Conservation (phyloP, 495 filamentous ascomycete species). For the Eremomyces bilateralis region DNA sequence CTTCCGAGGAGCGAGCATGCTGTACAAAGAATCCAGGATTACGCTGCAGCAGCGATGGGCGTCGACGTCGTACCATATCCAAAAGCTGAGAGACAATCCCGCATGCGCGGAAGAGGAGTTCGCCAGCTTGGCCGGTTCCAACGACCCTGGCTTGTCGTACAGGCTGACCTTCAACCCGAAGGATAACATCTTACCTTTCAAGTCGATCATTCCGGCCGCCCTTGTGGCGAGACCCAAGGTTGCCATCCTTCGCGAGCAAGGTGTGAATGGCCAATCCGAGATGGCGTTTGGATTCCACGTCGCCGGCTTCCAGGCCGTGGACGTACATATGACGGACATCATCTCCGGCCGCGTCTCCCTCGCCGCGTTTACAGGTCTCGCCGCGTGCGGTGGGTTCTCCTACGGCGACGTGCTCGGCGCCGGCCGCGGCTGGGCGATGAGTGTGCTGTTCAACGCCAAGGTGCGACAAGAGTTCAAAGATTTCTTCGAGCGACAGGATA, state of each 20-base stretch:
- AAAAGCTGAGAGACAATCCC: constrained; percentile 74
- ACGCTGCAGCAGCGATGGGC: constrained; percentile 79
- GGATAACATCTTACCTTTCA: constrained; percentile 49
- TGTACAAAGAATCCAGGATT: constrained; percentile 46
- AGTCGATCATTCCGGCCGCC: constrained; percentile 43
- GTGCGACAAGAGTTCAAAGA: constrained; percentile 52
- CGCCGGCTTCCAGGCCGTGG: constrained; percentile 76
- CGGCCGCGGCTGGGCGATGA: constrained; percentile 91
- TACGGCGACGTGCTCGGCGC: constrained; percentile 94
- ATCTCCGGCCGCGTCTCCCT: constrained; percentile 56
- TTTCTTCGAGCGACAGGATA: constrained; percentile 80
- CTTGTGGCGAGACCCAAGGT: constrained; percentile 61
- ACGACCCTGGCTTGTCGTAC: constrained; percentile 69
- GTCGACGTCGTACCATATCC: constrained; percentile 74
- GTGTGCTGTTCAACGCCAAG: constrained; percentile 61
- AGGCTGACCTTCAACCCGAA: constrained; percentile 63
- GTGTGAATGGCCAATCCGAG: constrained; percentile 84
- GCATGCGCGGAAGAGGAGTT: constrained; percentile 73
- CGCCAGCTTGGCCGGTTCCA: constrained; percentile 48
- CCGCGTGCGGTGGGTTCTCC: constrained; percentile 90
- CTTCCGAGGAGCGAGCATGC: constrained; percentile 38
- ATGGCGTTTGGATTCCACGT: constrained; percentile 93
- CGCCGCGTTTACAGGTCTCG: constrained; percentile 62
- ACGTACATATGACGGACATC: constrained; percentile 95
- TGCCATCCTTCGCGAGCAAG: constrained; percentile 86